Conservation (phyloP, 108 stramenopile genomes). For the Pseudonitzschia multiseries region DNA sequence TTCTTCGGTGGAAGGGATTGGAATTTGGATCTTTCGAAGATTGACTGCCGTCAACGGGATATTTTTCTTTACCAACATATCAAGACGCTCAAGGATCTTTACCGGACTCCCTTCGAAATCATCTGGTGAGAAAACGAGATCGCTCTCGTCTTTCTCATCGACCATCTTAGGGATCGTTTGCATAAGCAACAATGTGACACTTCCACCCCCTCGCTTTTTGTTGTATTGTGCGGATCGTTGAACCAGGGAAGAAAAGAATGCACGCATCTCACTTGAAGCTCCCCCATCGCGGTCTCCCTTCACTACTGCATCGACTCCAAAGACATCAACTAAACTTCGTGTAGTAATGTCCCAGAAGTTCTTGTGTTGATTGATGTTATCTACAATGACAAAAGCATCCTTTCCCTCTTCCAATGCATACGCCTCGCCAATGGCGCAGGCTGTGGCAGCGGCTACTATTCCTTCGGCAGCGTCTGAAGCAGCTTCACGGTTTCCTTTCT, state of each 20-base stretch:
- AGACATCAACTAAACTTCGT: conserved; percentile 67
- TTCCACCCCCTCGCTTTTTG: conserved; percentile 69
- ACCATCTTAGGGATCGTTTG: conserved; percentile 51
- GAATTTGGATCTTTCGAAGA: conserved; percentile 81
- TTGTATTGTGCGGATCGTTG: conserved; percentile 88
- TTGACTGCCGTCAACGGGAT: conserved; percentile 81
- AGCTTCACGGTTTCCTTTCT: conserved; percentile 21
- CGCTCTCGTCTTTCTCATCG: conserved; percentile 29
- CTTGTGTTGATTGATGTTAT: conserved; percentile 81
- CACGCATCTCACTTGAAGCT: conserved; percentile 87
- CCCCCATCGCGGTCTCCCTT: conserved; percentile 76
- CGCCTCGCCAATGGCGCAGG: conserved; percentile 78
- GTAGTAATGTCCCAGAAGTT: conserved; percentile 85
- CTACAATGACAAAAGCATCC: conserved; percentile 78
- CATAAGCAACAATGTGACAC: conserved; percentile 72
- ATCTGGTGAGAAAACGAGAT: conserved; percentile 48
- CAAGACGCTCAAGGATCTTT: conserved; percentile 65
- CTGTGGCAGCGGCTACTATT: conserved; percentile 63
- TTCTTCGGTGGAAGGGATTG: conserved; percentile 69
- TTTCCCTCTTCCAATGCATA: conserved; percentile 64
- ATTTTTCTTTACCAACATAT: conserved; percentile 61
- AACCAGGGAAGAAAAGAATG: conserved; percentile 79
- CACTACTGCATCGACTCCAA: conserved; percentile 82
- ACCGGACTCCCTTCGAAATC: conserved; percentile 69
- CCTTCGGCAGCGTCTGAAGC: conserved; percentile 39